Conservation (phyloP, 345 rosid species). For the Murraya koenigii region DNA sequence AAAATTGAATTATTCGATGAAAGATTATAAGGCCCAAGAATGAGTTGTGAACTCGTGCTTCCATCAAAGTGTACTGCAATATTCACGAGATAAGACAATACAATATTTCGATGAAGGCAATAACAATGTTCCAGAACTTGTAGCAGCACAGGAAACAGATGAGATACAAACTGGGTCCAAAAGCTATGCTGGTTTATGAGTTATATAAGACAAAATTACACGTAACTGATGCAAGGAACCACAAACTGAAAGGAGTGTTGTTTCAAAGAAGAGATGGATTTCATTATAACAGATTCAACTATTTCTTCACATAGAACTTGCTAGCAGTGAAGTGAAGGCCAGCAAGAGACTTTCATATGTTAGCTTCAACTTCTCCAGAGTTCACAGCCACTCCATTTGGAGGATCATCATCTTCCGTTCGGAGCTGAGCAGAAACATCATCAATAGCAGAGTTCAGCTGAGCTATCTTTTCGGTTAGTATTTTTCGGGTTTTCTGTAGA, state of each 20-base stretch:
- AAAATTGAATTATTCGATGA: neutral
- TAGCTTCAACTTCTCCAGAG: slow-evolving; percentile 66
- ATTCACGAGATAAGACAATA: neutral
- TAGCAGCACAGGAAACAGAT: neutral
- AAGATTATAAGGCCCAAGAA: neutral
- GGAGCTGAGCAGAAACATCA: slow-evolving; percentile 75
- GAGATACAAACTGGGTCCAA: neutral
- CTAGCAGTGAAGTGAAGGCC: slow-evolving; percentile 1
- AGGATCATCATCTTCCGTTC: slow-evolving; percentile 54
- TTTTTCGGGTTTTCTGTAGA: slow-evolving; percentile 74
- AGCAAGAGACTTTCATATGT: slow-evolving; percentile 28
- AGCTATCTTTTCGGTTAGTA: slow-evolving; percentile 75
- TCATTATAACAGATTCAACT: slow-evolving; percentile 12
- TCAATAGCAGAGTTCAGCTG: slow-evolving; percentile 88
- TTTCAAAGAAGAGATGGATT: neutral
- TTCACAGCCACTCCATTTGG: slow-evolving; percentile 53
- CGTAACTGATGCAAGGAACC: neutral
- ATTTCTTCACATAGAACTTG: slow-evolving; percentile 18
- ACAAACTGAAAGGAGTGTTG: neutral
- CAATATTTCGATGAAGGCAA: neutral
- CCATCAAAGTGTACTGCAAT: too few species aligned
- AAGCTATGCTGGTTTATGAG: neutral
- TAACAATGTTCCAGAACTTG: neutral
- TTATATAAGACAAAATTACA: slow-evolving; percentile 8
- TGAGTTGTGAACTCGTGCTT: neutral